Base-by-base conservation (phyloP, 306 rosid genomes). In the Castanea crenata region DNA sequence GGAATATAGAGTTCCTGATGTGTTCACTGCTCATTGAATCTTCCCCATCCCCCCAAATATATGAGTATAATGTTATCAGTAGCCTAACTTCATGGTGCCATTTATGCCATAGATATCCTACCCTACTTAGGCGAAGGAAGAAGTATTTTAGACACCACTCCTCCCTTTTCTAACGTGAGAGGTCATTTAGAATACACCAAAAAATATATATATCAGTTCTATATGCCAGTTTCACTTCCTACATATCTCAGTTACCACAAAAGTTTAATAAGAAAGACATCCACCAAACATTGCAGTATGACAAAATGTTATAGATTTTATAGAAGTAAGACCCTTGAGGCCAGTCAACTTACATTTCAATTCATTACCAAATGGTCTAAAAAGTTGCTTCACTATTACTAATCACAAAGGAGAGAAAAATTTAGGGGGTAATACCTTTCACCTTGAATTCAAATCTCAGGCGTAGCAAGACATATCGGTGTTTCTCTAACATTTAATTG, bases 401-500 rank as follows among this genome's bases (percentile, higher is more conserved):
- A 74, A 83, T 80, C 69, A 75, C 80, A 77, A 82, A 62, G 61
- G 71, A 75, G 74, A 68, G 54, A 19, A 69, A n/a, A 44, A 63
- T 12, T 27, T 34, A 35, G 3, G 80, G 49, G 59, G 25, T 41
- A 54, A 77, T 55, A 82, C 59, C 80, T 57, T 73, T 67, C 58
- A 78, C 62, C 61, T 68, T 81, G 79, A 78, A 29, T 46, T 74
- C 76, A 85, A 80, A 74, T 67, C 63, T 76, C 83, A 74, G 20
- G 46, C 58, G 74, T 73, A 65, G 6, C 21, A 85, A 75, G 78
- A 46, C 82, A 11, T 13, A 85, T 77, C 70, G 72, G 74, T 27
- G 35, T 84, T 62, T 51, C 10, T 34, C 81, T 78, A 81, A 80
- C 76, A 52, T 69, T 75, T 81, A 85, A 12, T 81, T 70, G 79